These are phyloP conservation scores for Chytriomyces hyalinus DNA, from an alignment of 192 early-diverging fungal genomes.

Conservation along the genomic window DNA sequence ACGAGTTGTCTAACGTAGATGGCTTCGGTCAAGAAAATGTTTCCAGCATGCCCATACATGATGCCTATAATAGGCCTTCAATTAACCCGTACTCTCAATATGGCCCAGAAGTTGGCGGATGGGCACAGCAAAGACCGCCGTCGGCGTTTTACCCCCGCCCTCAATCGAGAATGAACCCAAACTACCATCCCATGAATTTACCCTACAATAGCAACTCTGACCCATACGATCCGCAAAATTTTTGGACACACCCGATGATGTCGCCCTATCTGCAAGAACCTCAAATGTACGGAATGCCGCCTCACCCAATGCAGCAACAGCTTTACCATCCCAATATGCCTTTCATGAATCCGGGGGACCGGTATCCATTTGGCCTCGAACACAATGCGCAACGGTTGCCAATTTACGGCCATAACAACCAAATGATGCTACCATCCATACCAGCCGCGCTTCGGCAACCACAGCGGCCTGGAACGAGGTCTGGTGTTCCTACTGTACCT, in stretches of 20 bases:
- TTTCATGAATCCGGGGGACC: too few species aligned
- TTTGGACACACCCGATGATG: neutral
- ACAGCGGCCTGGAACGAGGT: neutral
- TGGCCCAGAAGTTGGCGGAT: neutral
- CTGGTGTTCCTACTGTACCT: slow-evolving; percentile 13
- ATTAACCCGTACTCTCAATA: neutral
- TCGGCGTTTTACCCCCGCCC: neutral
- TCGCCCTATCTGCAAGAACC: neutral
- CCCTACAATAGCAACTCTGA: neutral
- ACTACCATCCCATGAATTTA: neutral
- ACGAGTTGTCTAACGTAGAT: neutral
- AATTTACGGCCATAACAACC: too few species aligned
- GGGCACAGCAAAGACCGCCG: neutral
- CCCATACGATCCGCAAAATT: neutral
- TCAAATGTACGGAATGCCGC: neutral
- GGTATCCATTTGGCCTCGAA: too few species aligned
- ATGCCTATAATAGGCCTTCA: neutral
- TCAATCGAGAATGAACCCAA: neutral
- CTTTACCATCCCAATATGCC: neutral
- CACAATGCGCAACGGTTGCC: too few species aligned
- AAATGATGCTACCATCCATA: neutral
- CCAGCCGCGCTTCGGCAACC: neutral
- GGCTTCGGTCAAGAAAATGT: neutral
- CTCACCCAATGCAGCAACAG: neutral
- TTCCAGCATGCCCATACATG: neutral